Evolutionary conservation across 2,329 filamentous ascomycete species (phyloP).

Genomic region (Sclerotinia subarctica): DNA sequence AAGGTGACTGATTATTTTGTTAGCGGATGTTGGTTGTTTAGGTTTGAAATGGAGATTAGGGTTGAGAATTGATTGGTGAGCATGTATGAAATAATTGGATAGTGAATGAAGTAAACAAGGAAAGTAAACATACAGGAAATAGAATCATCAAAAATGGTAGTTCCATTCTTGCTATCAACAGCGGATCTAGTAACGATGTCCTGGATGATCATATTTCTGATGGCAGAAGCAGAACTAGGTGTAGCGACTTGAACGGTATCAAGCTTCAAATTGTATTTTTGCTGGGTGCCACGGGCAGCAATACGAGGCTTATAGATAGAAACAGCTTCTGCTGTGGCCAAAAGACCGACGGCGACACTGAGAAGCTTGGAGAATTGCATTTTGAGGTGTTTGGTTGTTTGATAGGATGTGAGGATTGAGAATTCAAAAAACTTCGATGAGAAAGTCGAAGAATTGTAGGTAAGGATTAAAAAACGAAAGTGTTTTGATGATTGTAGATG

Average conservation of each 20-base stretch:
- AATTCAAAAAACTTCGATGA: neutral
- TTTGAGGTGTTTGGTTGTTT: neutral
- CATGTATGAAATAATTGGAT: conserved; percentile 22
- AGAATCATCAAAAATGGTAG: conserved; percentile 16
- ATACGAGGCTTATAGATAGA: conserved; percentile 13
- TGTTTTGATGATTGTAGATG: conserved; percentile 4
- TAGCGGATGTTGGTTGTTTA: neutral
- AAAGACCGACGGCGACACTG: conserved; percentile 17
- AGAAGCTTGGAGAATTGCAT: conserved; percentile 20
- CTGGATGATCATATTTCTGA: neutral
- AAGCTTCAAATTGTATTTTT: neutral
- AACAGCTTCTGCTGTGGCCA: conserved; percentile 17
- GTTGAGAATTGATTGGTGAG: conserved; percentile 19
- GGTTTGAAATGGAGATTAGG: conserved; percentile 23
- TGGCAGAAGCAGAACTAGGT: conserved; percentile 7
- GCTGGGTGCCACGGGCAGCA: neutral
- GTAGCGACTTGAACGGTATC: conserved; percentile 21
- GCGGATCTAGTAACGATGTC: conserved; percentile 13
- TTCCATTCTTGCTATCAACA: conserved; percentile 10
- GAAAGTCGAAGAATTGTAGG: neutral
- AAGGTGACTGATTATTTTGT: conserved; percentile 29
- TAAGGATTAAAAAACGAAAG: neutral
- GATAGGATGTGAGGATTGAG: neutral
- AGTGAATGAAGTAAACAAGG: neutral
- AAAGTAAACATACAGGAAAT: conserved; percentile 19